Percentiles rank a stretch among this genome's conserved stretches.
These are phyloP conservation scores for Euphorbia celastroides DNA, from an alignment of 441 rosid genomes.

Conservation along the genomic window DNA sequence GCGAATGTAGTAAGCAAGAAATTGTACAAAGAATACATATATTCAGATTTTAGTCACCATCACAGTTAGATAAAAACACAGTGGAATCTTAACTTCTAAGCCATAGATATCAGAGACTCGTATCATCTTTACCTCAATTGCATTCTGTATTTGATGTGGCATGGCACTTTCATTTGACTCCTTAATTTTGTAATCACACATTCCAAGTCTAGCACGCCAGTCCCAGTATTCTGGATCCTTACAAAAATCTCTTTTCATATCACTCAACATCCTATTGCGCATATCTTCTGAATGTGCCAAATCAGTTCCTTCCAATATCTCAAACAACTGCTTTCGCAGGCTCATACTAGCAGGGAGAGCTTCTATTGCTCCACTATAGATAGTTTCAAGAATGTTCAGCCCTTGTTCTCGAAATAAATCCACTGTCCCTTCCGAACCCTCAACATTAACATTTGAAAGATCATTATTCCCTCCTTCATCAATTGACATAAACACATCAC, in stretches of 20 bases:
- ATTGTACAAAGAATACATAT: too few relatives aligned
- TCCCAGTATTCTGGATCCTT: constrained; percentile 70
- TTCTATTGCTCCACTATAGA: constrained; percentile 66
- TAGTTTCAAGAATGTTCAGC: constrained; percentile 49
- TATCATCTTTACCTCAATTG: constrained; percentile 47
- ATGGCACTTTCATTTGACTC: constrained; percentile 23
- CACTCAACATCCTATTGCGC: constrained; percentile 51
- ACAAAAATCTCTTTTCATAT: constrained; percentile 70
- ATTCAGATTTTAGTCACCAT: too few relatives aligned
- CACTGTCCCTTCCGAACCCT: constrained; percentile 34
- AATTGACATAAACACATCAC: constrained; percentile 61
- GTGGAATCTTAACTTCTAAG: not conserved
- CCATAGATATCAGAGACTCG: not conserved
- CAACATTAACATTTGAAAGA: constrained; percentile 33
- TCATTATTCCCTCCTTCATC: constrained; percentile 29
- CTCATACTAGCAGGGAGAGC: constrained; percentile 68
- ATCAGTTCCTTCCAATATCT: constrained; percentile 64
- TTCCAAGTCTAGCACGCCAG: constrained; percentile 77
- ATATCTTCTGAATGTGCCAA: constrained; percentile 60
- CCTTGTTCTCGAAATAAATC: constrained; percentile 67
- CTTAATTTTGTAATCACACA: constrained; percentile 27
- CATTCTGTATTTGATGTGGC: constrained; percentile 41
- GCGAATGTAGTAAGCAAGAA: too few relatives aligned
- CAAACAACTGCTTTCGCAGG: constrained; percentile 64
- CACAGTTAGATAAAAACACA: too few relatives aligned